These are phyloP conservation scores for Rhynchospora tenuis DNA, from an alignment of 176 grass and related monocot species.

Conservation along the genomic window DNA sequence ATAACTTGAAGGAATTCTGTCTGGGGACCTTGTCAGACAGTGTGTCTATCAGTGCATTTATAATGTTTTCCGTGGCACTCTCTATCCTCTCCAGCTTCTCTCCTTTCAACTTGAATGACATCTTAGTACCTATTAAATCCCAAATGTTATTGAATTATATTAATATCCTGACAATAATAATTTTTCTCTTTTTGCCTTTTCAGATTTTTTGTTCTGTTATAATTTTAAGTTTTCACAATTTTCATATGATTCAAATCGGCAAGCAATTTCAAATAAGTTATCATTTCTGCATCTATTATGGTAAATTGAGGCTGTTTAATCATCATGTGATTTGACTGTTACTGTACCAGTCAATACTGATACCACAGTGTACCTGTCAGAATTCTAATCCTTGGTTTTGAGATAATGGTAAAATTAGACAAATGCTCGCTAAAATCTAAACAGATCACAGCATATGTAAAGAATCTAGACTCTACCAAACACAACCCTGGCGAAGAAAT, in stretches of 20 bases:
- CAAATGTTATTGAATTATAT: neutral
- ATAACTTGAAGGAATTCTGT: conserved; percentile 55
- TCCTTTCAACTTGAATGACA: conserved; percentile 24
- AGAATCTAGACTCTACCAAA: neutral
- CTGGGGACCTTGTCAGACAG: conserved; percentile 59
- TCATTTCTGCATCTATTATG: neutral
- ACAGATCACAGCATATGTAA: neutral
- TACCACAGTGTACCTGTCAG: neutral
- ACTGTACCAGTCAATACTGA: neutral
- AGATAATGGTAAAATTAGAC: neutral
- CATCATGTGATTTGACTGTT: neutral
- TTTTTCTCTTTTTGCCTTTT: neutral
- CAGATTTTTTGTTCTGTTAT: neutral
- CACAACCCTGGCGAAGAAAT: neutral
- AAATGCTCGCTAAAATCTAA: neutral
- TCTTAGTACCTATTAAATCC: neutral
- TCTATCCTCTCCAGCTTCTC: conserved; percentile 48
- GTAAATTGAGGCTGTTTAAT: neutral
- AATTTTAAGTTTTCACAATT: neutral
- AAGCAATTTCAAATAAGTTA: neutral
- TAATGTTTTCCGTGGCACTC: conserved; percentile 54
- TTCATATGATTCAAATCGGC: neutral
- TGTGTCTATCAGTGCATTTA: conserved; percentile 51
- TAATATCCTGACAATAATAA: neutral
- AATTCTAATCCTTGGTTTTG: neutral